These are phyloP conservation scores for Apiospora sp. DNA, from an alignment of 2,329 filamentous ascomycete genomes.

Conservation along the genomic window DNA sequence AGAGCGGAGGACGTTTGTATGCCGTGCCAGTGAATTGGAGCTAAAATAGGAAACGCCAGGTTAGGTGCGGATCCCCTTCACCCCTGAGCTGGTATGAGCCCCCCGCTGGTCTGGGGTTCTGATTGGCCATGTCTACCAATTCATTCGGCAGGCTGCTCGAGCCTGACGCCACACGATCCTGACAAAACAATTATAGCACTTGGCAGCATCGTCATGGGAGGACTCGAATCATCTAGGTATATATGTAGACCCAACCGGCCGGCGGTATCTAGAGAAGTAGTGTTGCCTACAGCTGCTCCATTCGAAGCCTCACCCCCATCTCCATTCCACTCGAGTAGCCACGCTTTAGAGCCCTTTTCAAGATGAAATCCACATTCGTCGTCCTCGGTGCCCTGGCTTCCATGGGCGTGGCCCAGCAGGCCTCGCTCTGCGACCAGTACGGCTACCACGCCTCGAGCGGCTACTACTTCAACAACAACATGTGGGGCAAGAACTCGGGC, in stretches of 20 bases:
- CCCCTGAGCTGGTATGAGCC: conserved; percentile 9
- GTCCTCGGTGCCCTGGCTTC: conserved; percentile 28
- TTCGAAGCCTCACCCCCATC: background rate
- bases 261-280: background rate
- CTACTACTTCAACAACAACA: conserved; percentile 50
- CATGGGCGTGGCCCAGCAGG: conserved; percentile 27
- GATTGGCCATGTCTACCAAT: background rate
- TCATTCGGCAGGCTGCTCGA: background rate
- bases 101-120: background rate
- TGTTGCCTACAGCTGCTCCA: background rate
- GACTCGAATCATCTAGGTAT: background rate
- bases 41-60: conserved; percentile 5
- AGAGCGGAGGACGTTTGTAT: background rate
- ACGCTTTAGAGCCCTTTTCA: background rate
- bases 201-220: background rate
- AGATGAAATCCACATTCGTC: conserved; percentile 9
- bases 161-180: conserved; percentile 10
- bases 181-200: background rate
- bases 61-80: background rate
- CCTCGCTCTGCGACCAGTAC: conserved; percentile 40
- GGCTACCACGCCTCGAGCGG: conserved; percentile 41
- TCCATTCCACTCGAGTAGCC: background rate
- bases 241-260: background rate
- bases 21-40: background rate
- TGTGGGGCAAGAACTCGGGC: conserved; percentile 49